A percentile compares a stretch with the other conserved stretches of the same genome.
Evolutionary conservation across 495 filamentous ascomycete genomes (phyloP).

Genomic region (Lineolata rhizophorae): DNA sequence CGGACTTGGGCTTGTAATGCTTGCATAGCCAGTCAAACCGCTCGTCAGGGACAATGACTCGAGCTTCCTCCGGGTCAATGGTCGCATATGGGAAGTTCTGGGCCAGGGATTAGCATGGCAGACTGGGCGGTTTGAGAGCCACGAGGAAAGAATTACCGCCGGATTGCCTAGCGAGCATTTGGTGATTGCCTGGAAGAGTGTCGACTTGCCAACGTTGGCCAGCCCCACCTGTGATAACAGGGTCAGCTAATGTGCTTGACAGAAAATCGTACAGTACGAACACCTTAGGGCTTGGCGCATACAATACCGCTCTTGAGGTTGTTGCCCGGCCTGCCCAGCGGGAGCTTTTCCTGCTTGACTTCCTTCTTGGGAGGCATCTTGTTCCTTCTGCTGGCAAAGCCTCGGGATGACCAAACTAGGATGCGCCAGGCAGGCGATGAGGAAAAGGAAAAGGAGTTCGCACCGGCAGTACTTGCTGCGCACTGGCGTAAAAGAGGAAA

Average conservation of each 20-base stretch:
- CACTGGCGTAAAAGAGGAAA: slow-evolving; percentile 22
- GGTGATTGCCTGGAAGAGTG: slow-evolving; percentile 98
- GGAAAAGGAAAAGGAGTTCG: slow-evolving; percentile 6
- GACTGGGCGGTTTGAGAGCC: no score
- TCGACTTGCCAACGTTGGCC: slow-evolving; percentile 98
- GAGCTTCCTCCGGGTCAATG: slow-evolving; percentile 95
- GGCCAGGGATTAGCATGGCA: no score
- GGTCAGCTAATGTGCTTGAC: slow-evolving; percentile 8
- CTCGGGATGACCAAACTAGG: slow-evolving; percentile 6
- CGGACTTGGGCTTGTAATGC: slow-evolving; percentile 92
- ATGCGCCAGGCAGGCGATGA: slow-evolving; percentile 13
- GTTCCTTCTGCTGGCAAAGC: slow-evolving; percentile 19
- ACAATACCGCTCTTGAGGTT: slow-evolving; percentile 99
- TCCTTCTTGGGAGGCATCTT: slow-evolving; percentile 64
- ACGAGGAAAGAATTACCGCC: slow-evolving; percentile 38
- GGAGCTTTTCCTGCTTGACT: slow-evolving; percentile 51
- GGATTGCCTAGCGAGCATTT: slow-evolving; percentile 95
- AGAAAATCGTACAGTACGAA: slow-evolving; percentile 8
- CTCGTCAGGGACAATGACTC: slow-evolving; percentile 91
- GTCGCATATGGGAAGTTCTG: slow-evolving; percentile 98
- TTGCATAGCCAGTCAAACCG: slow-evolving; percentile 89
- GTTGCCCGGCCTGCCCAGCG: slow-evolving; percentile 89
- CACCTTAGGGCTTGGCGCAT: slow-evolving; percentile 31
- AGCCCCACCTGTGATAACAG: slow-evolving; percentile 60
- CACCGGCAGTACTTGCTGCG: slow-evolving; percentile 41